phyloP scores from a whole-genome alignment of 257 asterid genomes.

The Salvia splendens region DNA sequence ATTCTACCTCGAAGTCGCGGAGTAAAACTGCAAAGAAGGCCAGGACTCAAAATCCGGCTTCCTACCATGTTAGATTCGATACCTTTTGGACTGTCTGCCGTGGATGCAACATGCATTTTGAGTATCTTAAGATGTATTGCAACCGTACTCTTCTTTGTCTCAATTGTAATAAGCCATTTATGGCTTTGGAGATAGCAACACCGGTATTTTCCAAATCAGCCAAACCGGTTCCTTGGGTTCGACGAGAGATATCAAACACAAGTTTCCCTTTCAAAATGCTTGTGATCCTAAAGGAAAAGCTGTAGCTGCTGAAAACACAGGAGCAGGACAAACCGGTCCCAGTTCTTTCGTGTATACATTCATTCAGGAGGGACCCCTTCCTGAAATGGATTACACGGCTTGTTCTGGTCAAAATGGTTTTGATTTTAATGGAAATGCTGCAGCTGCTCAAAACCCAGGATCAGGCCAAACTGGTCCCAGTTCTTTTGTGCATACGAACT shows the following conservation, averaged over 20 bases:
- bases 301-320: slow-evolving; percentile 42
- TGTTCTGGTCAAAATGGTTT: too few species aligned
- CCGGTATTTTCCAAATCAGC: slow-evolving; percentile 46
- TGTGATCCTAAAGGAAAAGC: slow-evolving; percentile 37
- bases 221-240: slow-evolving; percentile 35
- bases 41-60: slow-evolving; percentile 30
- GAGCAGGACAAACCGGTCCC: slow-evolving; percentile 29
- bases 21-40: slow-evolving; percentile 36
- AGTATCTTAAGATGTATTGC: slow-evolving; percentile 54
- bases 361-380: too few species aligned
- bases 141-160: slow-evolving; percentile 62
- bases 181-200: slow-evolving; percentile 50
- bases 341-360: too few species aligned
- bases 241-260: slow-evolving; percentile 31
- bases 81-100: slow-evolving; percentile 77
- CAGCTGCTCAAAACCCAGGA: slow-evolving; percentile 49
- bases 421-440: slow-evolving; percentile 37
- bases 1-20: slow-evolving; percentile 42
- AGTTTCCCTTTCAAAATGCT: slow-evolving; percentile 35
- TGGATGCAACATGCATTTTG: slow-evolving; percentile 62
- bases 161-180: slow-evolving; percentile 47
- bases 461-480: slow-evolving; percentile 35
- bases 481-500: slow-evolving; percentile 18
- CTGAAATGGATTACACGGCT: slow-evolving; percentile 28
- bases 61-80: slow-evolving; percentile 36